Evolutionary conservation across 2,329 filamentous ascomycete species (phyloP), one percentile per base, ranked within the genome.

Genomic region (Lasiodiplodia gonubiensis): DNA sequence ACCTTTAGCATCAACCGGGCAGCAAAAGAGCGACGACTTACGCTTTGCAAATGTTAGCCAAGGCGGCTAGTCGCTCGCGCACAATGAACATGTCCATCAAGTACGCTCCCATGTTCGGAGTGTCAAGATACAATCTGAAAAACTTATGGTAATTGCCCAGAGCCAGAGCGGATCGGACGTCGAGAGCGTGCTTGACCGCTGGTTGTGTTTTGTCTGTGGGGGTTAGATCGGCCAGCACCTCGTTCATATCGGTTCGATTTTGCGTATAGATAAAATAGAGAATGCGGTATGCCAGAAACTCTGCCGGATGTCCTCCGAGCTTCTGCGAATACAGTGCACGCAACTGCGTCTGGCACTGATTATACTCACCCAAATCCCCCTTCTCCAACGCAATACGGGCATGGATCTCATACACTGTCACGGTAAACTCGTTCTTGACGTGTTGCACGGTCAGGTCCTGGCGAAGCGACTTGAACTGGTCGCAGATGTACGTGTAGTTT

Each of bases 301-400:
- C 95, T 83, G 92, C 90, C 77, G 92, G 89, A 80, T 94, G 93
- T 75, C 94, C 95, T 77, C 92, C 92, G 78, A 97, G 84, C 72
- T 92, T 91, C 83, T 92, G 88, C 79, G 88, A 88, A 82, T 99
- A 98, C 75, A 99, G 85, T 72, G 91, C 93, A 80, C 93, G 92
- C 78, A 99, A 86, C 84, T 99, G 95, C 76, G 95, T 98, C 85
- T 99, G 95, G 82, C 95, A 99, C 87, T 99, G 95, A 85, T 99
- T 99, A 95, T 99, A 99, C 95, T 99, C 95, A 99, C 95, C 94
- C 85, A 98, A 88, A 85, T 99, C 95, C 82, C 92, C 93, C 87
- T 96, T 97, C 82, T 99, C 94, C 81, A 99, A 86, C 72, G 95
- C 95, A 82, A 99, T 98, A 69, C 95, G 90, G 71, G 94, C 95